Evolutionary conservation across 148 eudicot genomes (phyloP).

Genomic region (Euryodendron excelsum): DNA sequence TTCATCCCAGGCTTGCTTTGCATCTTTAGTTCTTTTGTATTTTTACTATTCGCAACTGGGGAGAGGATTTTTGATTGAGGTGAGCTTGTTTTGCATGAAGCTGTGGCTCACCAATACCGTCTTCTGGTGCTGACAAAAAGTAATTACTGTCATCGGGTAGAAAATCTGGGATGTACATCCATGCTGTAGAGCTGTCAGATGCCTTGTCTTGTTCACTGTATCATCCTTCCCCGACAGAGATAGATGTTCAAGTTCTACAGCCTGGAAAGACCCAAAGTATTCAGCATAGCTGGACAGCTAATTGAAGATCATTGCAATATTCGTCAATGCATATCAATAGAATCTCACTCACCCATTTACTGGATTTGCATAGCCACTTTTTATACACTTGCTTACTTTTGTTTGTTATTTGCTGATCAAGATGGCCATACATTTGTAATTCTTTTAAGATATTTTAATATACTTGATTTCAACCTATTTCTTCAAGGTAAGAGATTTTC

Average conservation of each 20-base stretch:
- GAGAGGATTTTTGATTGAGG: constrained; percentile 87
- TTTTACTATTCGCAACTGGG: constrained; percentile 71
- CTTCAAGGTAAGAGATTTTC: not conserved
- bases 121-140: not conserved
- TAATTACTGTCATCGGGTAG: not conserved
- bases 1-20: constrained; percentile 81
- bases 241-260: not conserved
- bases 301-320: too few relatives aligned
- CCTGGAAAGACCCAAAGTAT: not conserved
- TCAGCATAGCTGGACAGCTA: not conserved
- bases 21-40: constrained; percentile 70
- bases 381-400: too few relatives aligned
- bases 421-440: too few relatives aligned
- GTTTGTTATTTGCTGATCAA: too few relatives aligned
- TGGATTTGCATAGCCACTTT: too few relatives aligned
- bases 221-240: not conserved
- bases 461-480: too few relatives aligned
- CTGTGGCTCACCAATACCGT: too few relatives aligned
- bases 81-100: constrained; percentile 16
- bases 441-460: not conserved
- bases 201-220: not conserved
- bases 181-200: not conserved
- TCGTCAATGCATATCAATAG: too few relatives aligned
- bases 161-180: not conserved
- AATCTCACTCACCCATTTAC: too few relatives aligned